phyloP scores from a whole-genome alignment of 2,329 filamentous ascomycete genomes.

The Paraconiothyrium sp. region DNA sequence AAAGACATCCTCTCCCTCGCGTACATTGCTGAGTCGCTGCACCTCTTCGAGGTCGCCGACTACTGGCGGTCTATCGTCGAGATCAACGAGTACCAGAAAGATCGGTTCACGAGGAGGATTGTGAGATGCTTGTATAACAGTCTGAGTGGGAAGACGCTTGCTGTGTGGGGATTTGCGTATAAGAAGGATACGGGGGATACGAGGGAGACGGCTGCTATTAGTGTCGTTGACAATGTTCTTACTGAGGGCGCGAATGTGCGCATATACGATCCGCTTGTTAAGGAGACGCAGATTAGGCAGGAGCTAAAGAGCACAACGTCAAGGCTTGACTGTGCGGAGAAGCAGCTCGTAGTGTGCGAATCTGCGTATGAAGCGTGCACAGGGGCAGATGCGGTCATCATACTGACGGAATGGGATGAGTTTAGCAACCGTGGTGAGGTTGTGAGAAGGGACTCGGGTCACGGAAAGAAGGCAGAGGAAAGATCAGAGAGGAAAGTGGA shows the following conservation, averaged over 20 bases:
- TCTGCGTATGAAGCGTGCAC: conserved; percentile 6
- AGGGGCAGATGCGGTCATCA: conserved; percentile 8
- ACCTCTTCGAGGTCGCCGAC: conserved; percentile 74
- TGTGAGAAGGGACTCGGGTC: neutral
- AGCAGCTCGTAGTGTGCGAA: conserved; percentile 6
- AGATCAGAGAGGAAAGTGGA: neutral
- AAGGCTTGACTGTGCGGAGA: neutral
- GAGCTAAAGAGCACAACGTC: conserved; percentile 9
- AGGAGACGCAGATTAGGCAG: conserved; percentile 7
- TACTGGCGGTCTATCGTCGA: conserved; percentile 79
- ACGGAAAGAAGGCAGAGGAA: neutral
- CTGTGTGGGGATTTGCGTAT: conserved; percentile 79
- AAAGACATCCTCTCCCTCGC: conserved; percentile 80
- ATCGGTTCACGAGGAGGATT: conserved; percentile 70
- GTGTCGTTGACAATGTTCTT: conserved; percentile 71
- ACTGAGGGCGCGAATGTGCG: conserved; percentile 73
- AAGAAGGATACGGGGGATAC: conserved; percentile 83
- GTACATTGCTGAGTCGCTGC: conserved; percentile 76
- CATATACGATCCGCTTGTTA: conserved; percentile 69
- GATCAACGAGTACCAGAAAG: conserved; percentile 80
- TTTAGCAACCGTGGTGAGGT: conserved; percentile 6
- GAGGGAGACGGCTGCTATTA: conserved; percentile 61
- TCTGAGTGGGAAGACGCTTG: conserved; percentile 73
- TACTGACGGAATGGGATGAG: conserved; percentile 16
- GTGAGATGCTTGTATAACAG: conserved; percentile 74